Evolutionary conservation across 176 grass and related monocot genomes (phyloP), one percentile per base, ranked within the genome.

Genomic region (Phragmites australis): DNA sequence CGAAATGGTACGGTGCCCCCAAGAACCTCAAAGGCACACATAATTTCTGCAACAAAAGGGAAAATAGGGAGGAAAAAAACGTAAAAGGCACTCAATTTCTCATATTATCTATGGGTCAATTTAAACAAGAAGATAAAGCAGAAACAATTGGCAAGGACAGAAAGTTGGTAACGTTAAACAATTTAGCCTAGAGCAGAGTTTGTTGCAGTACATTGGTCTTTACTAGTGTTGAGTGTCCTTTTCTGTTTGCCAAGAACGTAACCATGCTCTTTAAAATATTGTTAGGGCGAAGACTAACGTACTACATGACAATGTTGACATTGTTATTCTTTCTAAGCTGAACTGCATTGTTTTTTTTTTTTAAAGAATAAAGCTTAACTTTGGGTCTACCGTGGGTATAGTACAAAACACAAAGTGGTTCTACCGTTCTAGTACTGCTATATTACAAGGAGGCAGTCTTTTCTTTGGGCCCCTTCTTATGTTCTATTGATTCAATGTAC

Each of bases 171-270:
- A 41, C 6, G 29, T 18, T 68, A 47, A 69, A 75, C 11, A 62
- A 70, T 31, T 52, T 46, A 46, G 67, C 18, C 54, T 45, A 47
- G 68, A 29, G 25, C 5, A 40, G 13, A 55, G 48, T 19, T 65
- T 10, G 26, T 71, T 66, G 3, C 0, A 50, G 15, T 74, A n/a
- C 27, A 42, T 68, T 46, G 62, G 62, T 81, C 56, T 57, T 37
- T 65, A 43, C 41, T 43, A 72, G 63, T 37, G 63, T 69, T 47
- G 7, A 81, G 82, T 89, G 87, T 47, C 82, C 62, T 6, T 81
- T 70, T 32, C 19, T 32, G 74, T 44, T 34, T 49, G 31, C 50
- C 43, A 79, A 84, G 49, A n/a, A n/a, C n/a, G n/a, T n/a, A 43
- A 51, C 22, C 50, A 50, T 41, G 8, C 19, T 54, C 14, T 48